Percentiles rank a stretch among this genome's conserved stretches.
phyloP scores from a whole-genome alignment of 306 rosid species.

The Acacia acuminata region DNA sequence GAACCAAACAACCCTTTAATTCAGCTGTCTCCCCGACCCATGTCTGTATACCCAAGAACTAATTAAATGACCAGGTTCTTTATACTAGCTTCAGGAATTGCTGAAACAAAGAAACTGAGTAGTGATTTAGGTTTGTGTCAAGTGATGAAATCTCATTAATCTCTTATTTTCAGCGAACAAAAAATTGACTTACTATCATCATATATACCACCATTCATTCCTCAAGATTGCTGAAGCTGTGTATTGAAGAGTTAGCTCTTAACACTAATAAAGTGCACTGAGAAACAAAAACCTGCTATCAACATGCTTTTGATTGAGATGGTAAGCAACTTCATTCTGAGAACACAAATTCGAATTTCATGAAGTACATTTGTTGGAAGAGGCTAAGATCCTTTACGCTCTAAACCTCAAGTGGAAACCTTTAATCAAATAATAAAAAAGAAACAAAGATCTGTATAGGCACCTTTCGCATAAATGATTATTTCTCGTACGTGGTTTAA shows the following conservation, averaged over 20 bases:
- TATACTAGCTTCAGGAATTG: background rate
- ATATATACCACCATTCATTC: background rate
- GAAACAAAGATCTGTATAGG: background rate
- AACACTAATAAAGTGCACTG: background rate
- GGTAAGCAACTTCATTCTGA: too few species aligned
- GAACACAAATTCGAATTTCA: too few species aligned
- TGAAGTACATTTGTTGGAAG: too few species aligned
- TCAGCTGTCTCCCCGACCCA: slow-evolving; percentile 17
- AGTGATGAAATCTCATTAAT: background rate
- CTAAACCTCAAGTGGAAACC: too few species aligned
- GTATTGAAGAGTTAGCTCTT: background rate
- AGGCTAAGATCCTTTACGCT: too few species aligned
- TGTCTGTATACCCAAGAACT: slow-evolving; percentile 1
- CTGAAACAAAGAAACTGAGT: background rate
- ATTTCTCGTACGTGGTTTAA: slow-evolving; percentile 3
- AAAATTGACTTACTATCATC: background rate
- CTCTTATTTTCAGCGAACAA: background rate
- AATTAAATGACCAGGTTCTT: slow-evolving; percentile 8
- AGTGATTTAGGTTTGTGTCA: background rate
- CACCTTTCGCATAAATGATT: background rate
- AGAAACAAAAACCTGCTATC: background rate
- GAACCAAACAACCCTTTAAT: background rate
- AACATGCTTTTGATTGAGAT: too few species aligned
- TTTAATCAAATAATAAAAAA: too few species aligned
- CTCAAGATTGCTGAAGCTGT: background rate